A percentile compares a stretch with the other conserved stretches of the same genome.
phyloP scores from a whole-genome alignment of 768 basidiomycete genomes.

The Leccinum subtestaceum region DNA sequence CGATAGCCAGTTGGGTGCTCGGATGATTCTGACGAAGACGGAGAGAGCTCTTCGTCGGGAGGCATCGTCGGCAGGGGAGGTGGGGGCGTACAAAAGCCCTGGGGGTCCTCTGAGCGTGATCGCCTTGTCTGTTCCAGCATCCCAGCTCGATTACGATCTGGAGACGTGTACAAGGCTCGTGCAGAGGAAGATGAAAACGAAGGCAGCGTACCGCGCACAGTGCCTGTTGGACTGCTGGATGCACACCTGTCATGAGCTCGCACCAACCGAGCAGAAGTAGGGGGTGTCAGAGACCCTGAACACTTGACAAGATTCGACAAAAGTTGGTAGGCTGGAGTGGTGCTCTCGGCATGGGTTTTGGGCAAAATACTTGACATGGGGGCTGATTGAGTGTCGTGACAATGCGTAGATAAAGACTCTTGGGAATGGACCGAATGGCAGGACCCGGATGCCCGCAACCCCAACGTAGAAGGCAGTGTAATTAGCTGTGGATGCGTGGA shows the following conservation, averaged over 20 bases:
- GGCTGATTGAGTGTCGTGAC: constrained; percentile 1
- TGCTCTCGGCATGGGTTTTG: constrained; percentile 39
- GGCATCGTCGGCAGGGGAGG: constrained; percentile 49
- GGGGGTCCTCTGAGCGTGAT: constrained; percentile 34
- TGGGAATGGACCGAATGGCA: constrained; percentile 21
- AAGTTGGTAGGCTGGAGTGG: constrained; percentile 60
- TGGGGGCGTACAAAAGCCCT: constrained; percentile 17
- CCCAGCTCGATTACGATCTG: constrained; percentile 14
- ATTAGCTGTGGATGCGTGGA: constrained; percentile 52
- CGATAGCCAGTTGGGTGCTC: constrained; percentile 52
- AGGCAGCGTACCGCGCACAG: constrained; percentile 20
- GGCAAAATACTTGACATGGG: constrained; percentile 24
- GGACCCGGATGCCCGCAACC: constrained; percentile 45
- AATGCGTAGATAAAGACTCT: neutral
- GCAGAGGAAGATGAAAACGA: constrained; percentile 15
- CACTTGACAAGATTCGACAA: constrained; percentile 54
- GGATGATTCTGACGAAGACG: constrained; percentile 53
- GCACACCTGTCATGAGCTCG: constrained; percentile 33
- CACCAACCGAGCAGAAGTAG: constrained; percentile 29
- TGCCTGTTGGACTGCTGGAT: constrained; percentile 32
- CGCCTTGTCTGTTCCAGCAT: constrained; percentile 9
- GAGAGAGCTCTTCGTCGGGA: constrained; percentile 52
- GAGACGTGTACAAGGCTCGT: constrained; percentile 9
- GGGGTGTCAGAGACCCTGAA: constrained; percentile 28
- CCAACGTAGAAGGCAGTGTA: constrained; percentile 67